Evolutionary conservation across 2,329 filamentous ascomycete genomes (phyloP).

Genomic region (Exophiala bonariae): DNA sequence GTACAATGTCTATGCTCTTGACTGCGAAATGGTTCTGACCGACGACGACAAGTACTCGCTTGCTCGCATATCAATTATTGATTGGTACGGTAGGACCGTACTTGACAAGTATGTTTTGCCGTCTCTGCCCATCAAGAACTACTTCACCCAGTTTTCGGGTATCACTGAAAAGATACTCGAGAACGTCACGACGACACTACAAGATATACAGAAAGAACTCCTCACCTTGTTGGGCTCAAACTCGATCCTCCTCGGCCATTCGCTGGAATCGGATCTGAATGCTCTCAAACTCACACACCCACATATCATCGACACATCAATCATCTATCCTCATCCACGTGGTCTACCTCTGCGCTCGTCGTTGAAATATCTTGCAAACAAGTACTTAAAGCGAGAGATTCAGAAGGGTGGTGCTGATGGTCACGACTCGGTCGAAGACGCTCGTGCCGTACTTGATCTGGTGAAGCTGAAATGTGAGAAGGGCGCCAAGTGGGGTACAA

Average conservation of each 20-base stretch:
- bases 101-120: slow-evolving; percentile 94
- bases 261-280: slow-evolving; percentile 60
- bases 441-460: slow-evolving; percentile 84
- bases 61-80: slow-evolving; percentile 81
- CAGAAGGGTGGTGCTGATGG: slow-evolving; percentile 76
- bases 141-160: slow-evolving; percentile 87
- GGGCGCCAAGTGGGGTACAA: slow-evolving; percentile 80
- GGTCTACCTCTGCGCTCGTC: slow-evolving; percentile 88
- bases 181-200: slow-evolving; percentile 77
- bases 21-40: slow-evolving; percentile 97
- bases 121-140: slow-evolving; percentile 82
- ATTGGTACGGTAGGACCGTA: slow-evolving; percentile 78
- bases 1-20: slow-evolving; percentile 74
- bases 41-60: slow-evolving; percentile 77
- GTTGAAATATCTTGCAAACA: slow-evolving; percentile 83
- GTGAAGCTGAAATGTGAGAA: slow-evolving; percentile 96
- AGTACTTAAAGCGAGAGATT: slow-evolving; percentile 83
- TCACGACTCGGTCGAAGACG: slow-evolving; percentile 92
- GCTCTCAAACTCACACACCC: slow-evolving; percentile 86
- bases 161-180: slow-evolving; percentile 85
- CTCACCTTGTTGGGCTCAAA: slow-evolving; percentile 62
- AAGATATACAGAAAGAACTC: slow-evolving; percentile 78
- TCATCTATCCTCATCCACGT: slow-evolving; percentile 86
- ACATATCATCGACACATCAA: slow-evolving; percentile 87
- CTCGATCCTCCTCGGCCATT: slow-evolving; percentile 49